phyloP scores from a whole-genome alignment of 176 grass and related monocot species.

The Cocos nucifera region DNA sequence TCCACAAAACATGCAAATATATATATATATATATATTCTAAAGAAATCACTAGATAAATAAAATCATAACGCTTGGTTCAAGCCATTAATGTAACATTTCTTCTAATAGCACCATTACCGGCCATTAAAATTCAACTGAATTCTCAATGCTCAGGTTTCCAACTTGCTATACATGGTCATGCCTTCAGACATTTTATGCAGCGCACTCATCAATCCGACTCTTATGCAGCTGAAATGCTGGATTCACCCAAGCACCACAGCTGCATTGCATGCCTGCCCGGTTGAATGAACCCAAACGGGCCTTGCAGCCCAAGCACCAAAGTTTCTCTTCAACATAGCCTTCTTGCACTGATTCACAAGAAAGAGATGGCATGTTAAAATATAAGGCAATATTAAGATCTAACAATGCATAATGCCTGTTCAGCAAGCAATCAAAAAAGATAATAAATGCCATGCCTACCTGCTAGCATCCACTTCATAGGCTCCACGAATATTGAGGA shows the following conservation, averaged over 20 bases:
- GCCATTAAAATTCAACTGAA: too few species aligned
- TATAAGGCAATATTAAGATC: too few species aligned
- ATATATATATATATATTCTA: too few species aligned
- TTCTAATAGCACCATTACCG: too few species aligned
- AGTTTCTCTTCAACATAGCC: constrained; percentile 61
- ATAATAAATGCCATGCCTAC: constrained; percentile 14
- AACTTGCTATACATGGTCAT: too few species aligned
- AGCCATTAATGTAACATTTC: too few species aligned
- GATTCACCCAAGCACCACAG: constrained; percentile 77
- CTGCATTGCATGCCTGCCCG: constrained; percentile 85
- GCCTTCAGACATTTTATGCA: too few species aligned
- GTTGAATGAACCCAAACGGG: constrained; percentile 77
- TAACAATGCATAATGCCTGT: not conserved
- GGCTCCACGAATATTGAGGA: constrained; percentile 72
- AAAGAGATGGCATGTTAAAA: not conserved
- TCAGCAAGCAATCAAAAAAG: not conserved
- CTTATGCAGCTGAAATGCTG: constrained; percentile 79
- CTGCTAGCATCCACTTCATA: constrained; percentile 87
- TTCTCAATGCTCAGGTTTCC: too few species aligned
- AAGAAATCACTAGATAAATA: too few species aligned
- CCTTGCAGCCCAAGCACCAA: constrained; percentile 78
- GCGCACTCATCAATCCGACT: constrained; percentile 59
- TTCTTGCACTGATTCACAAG: constrained; percentile 45
- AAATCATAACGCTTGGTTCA: too few species aligned
- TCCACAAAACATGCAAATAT: too few species aligned